Percentiles rank a stretch among this genome's conserved stretches.
Conservation (phyloP, 208 protist genomes). For the Naegleria fowleri region DNA sequence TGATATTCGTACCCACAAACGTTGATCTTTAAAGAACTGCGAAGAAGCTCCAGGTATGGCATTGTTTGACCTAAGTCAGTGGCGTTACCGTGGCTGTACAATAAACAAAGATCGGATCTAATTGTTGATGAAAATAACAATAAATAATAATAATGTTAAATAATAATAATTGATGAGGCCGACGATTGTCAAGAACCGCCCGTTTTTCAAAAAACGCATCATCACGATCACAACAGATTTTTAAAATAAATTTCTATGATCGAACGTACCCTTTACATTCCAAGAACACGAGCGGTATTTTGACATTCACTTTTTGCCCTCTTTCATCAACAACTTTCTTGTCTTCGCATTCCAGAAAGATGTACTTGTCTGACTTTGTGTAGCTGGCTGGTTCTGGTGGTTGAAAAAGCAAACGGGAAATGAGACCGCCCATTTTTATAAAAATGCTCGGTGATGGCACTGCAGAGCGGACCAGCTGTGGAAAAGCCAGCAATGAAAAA, state of each 20-base stretch:
- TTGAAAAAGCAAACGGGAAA: conserved; percentile 13
- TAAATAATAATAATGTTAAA: not conserved
- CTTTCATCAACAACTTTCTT: not conserved
- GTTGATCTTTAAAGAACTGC: conserved; percentile 3
- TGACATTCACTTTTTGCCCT: not conserved
- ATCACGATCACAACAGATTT: not conserved
- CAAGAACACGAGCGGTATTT: not conserved
- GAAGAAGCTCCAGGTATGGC: not conserved
- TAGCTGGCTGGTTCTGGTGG: conserved; percentile 1
- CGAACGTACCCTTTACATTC: not conserved
- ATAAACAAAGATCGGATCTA: conserved; percentile 16
- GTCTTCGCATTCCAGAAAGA: not conserved
- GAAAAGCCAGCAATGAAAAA: no score
- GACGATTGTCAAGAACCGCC: not conserved
- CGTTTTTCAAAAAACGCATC: not conserved
- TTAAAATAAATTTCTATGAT: not conserved
- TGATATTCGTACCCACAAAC: conserved; percentile 20
- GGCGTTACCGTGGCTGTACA: conserved; percentile 25
- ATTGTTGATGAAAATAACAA: not conserved
- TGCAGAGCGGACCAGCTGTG: no score
- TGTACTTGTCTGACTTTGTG: not conserved
- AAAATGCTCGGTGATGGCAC: not conserved
- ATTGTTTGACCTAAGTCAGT: conserved; percentile 23
- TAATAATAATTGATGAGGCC: not conserved
- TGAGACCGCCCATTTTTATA: conserved; percentile 1